Evolutionary conservation across 2,329 filamentous ascomycete species (phyloP).

Genomic region (Lecanicillium sp.): DNA sequence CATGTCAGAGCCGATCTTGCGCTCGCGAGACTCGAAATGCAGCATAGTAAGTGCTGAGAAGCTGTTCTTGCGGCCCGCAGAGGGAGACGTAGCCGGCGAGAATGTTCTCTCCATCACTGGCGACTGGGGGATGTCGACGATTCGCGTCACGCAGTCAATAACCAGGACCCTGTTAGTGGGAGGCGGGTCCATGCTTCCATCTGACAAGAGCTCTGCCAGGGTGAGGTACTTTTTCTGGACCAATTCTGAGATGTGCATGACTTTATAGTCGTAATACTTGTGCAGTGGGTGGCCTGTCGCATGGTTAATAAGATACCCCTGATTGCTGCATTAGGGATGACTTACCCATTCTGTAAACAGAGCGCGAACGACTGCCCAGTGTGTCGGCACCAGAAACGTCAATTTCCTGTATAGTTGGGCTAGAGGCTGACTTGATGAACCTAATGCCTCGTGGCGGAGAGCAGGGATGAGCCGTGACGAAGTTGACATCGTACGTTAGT

Average conservation of each 20-base stretch:
- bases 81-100: slow-evolving; percentile 19
- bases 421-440: slow-evolving; percentile 51
- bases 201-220: slow-evolving; percentile 38
- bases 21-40: slow-evolving; percentile 47
- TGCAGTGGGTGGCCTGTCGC: slow-evolving; percentile 52
- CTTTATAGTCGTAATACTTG: slow-evolving; percentile 53
- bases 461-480: slow-evolving; percentile 60
- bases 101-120: slow-evolving; percentile 33
- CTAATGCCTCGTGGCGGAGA: slow-evolving; percentile 48
- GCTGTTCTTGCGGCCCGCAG: slow-evolving; percentile 25
- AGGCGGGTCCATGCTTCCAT: slow-evolving; percentile 24
- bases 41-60: slow-evolving; percentile 41
- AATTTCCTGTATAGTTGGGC: slow-evolving; percentile 51
- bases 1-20: slow-evolving; percentile 56
- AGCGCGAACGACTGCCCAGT: slow-evolving; percentile 35
- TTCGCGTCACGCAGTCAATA: slow-evolving; percentile 55
- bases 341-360: slow-evolving; percentile 41
- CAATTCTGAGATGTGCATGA: slow-evolving; percentile 51
- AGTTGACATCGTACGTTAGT: slow-evolving; percentile 52
- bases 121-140: slow-evolving; percentile 38
- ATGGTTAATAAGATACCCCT: slow-evolving; percentile 10
- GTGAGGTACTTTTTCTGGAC: slow-evolving; percentile 37
- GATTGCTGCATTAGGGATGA: not conserved
- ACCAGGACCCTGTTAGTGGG: slow-evolving; percentile 40
- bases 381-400: slow-evolving; percentile 40